Conservation (phyloP, 192 early-diverging fungal genomes). For the Mortierella claussenii region DNA sequence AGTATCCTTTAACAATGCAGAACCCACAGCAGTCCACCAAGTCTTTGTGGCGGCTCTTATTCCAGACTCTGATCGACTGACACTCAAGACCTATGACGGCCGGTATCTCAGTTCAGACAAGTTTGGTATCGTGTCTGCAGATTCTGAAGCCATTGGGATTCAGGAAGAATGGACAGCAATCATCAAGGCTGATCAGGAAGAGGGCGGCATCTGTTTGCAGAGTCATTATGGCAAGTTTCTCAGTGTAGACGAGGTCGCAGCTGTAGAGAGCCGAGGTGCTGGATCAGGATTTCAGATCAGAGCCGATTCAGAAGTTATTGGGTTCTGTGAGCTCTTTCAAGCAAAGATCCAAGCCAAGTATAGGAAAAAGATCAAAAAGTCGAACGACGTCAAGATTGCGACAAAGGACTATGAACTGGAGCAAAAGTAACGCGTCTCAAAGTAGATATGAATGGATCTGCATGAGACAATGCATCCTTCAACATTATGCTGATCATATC, state of each 20-base stretch:
- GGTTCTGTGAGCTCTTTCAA: slow-evolving; percentile 76
- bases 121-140: slow-evolving; percentile 78
- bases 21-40: slow-evolving; percentile 64
- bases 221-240: slow-evolving; percentile 74
- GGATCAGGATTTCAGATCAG: slow-evolving; percentile 61
- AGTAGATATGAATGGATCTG: too few species aligned
- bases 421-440: slow-evolving; percentile 75
- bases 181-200: slow-evolving; percentile 63
- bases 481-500: neutral
- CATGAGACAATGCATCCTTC: too few species aligned
- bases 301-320: slow-evolving; percentile 77
- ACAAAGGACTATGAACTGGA: slow-evolving; percentile 72
- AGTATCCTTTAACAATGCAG: slow-evolving; percentile 53
- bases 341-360: slow-evolving; percentile 78
- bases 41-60: slow-evolving; percentile 76
- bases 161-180: slow-evolving; percentile 81
- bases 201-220: slow-evolving; percentile 76
- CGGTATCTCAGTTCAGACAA: slow-evolving; percentile 82
- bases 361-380: slow-evolving; percentile 62
- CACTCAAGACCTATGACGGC: slow-evolving; percentile 70
- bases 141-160: slow-evolving; percentile 81
- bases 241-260: slow-evolving; percentile 68
- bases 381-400: slow-evolving; percentile 60
- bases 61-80: slow-evolving; percentile 62
- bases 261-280: slow-evolving; percentile 29